A percentile compares a stretch with the other conserved stretches of the same genome.
Conservation (phyloP, 495 filamentous ascomycete species). For the Glonium stellatum region DNA sequence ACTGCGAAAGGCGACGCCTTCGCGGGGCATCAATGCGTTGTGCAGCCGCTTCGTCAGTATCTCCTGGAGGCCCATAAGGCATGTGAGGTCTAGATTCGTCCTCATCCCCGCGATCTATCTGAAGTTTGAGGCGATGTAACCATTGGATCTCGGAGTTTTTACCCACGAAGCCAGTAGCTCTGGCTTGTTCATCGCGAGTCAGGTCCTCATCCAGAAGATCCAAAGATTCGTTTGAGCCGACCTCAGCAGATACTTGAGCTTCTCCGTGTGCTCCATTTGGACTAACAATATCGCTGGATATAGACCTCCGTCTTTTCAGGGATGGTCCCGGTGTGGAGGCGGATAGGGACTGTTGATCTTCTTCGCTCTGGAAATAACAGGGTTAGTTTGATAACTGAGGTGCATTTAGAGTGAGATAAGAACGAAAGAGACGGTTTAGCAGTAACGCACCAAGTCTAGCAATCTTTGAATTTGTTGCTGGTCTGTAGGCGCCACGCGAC, state of each 20-base stretch:
- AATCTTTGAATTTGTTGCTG: neutral
- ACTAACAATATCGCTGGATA: neutral
- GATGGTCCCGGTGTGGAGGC: neutral
- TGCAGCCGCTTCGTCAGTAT: slow-evolving; percentile 7
- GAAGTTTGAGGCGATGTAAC: slow-evolving; percentile 43
- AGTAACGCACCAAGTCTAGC: neutral
- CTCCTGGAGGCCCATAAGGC: slow-evolving; percentile 20
- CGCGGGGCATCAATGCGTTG: slow-evolving; percentile 21
- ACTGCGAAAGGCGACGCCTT: slow-evolving; percentile 25
- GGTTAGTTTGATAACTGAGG: neutral
- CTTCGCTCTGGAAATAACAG: neutral
- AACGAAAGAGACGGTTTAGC: neutral
- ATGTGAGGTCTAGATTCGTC: neutral
- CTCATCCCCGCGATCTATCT: slow-evolving; percentile 9
- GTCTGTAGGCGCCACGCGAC: neutral
- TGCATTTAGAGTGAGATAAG: neutral
- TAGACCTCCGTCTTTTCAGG: neutral
- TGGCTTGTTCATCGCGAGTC: slow-evolving; percentile 44
- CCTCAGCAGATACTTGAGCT: slow-evolving; percentile 43
- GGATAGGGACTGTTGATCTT: neutral
- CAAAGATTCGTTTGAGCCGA: slow-evolving; percentile 54
- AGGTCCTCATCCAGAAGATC: slow-evolving; percentile 58
- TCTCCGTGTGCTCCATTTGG: slow-evolving; percentile 33
- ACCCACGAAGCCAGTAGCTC: slow-evolving; percentile 51
- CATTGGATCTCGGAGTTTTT: slow-evolving; percentile 55